A percentile compares a stretch with the other conserved stretches of the same genome.
phyloP scores from a whole-genome alignment of 2,329 filamentous ascomycete species.

The Cordyceps cateniannulata region DNA sequence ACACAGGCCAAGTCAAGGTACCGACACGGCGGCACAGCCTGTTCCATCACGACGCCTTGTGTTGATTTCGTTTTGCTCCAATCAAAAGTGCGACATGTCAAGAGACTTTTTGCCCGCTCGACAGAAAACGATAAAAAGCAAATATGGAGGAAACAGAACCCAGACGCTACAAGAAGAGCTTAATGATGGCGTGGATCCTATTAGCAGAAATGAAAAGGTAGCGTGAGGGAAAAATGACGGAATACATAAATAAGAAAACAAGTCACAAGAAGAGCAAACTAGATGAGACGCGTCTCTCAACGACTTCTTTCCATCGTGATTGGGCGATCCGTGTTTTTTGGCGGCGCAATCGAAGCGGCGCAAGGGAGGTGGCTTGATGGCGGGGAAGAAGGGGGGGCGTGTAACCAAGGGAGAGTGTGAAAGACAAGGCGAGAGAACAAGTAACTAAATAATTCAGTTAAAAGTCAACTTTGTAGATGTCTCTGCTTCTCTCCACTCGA shows the following conservation, averaged over 20 bases:
- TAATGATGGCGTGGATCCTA: no score
- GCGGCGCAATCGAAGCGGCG: neutral
- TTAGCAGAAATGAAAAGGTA: no score
- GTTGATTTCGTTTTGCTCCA: neutral
- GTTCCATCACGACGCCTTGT: no score
- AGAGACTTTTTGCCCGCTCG: neutral
- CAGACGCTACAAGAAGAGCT: no score
- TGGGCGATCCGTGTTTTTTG: neutral
- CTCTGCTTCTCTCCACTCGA: neutral
- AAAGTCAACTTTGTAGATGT: neutral
- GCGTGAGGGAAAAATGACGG: no score
- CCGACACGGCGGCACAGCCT: slow-evolving; percentile 1
- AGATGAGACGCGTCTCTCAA: slow-evolving; percentile 3
- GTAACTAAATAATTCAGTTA: neutral
- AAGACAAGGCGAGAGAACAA: neutral
- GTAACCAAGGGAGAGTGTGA: neutral
- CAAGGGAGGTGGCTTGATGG: neutral
- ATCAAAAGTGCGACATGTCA: no score
- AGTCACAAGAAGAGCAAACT: neutral
- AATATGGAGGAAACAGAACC: neutral
- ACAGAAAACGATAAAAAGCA: neutral
- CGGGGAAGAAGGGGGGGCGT: neutral
- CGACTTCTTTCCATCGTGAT: neutral
- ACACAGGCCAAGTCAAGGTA: neutral
- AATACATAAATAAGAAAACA: no score